Evolutionary conservation across 140 eudicot species (phyloP), one percentile per base, ranked within the genome.

Genomic region (Oenanthe javanica): DNA sequence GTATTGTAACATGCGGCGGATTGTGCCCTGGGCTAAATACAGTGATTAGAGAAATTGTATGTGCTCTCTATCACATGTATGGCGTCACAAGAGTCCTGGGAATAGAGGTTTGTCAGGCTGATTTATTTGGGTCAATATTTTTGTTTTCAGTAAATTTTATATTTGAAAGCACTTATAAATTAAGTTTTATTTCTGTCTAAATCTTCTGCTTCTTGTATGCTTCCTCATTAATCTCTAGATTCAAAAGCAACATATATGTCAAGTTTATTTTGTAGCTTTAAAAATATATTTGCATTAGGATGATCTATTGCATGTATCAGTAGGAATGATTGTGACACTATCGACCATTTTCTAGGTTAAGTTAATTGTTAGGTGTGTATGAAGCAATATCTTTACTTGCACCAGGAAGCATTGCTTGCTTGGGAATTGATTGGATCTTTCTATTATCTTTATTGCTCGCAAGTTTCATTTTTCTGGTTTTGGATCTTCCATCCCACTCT

Each of bases 1-100:
- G 95, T 79, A 82, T 90, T 36, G 95, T 90, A 80, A 90, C 95
- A 46, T 90, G 95, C 59, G 95, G 95, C 25, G 92, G 95, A 66
- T 80, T 90, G 79, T 90, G 95, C 87, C 95, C 95, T 25, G 95
- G 95, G 46, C 81, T 90, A 59, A 90, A 90, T 46, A 90, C 95
- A 1, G 95, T 90, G 81, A 88, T 90, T 64, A 80, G 95, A 86
- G 95, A 90, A 80, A 81, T 90, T 78, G 95, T 88, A 10, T 87
- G 92, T 52, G 89, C 86, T 81, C 89, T 90, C 67, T 82, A 84
- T 83, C 86, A 86, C 82, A 90, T 88, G 89, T 90, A 90, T 78
- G 95, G 95, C 31, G 95, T 87, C 49, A 85, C 79, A 55, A 77
- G 74, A 75, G 90, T 90, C 83, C 86, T 90, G 21, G 95, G 95